Conservation (phyloP, 108 stramenopile genomes). For the Skeletonema tropicum region DNA sequence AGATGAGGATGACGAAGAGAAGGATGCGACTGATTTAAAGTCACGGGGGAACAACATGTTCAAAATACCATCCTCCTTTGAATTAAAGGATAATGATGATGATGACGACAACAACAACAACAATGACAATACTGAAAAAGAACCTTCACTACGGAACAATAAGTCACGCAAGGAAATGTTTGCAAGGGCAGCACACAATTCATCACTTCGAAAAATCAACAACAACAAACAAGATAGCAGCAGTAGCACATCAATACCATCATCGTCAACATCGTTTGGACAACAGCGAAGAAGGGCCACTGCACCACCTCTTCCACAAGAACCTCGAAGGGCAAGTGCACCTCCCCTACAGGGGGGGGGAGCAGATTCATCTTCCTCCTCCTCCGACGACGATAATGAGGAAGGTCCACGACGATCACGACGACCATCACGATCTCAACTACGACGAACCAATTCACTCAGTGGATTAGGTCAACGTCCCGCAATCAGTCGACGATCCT, state of each 20-base stretch:
- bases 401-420: no score
- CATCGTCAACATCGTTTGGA: no score
- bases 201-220: not conserved
- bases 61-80: not conserved
- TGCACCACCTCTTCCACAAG: not conserved
- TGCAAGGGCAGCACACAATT: not conserved
- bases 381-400: not conserved
- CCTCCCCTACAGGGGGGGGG: no score
- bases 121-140: not conserved
- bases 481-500: not conserved
- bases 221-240: not conserved
- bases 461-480: not conserved
- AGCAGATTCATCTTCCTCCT: not conserved
- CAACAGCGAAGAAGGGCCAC: not conserved
- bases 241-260: no score
- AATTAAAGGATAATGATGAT: not conserved
- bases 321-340: no score
- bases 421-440: not conserved
- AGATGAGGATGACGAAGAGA: not conserved
- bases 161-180: slow-evolving; percentile 3
- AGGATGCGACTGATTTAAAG: not conserved
- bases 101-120: not conserved
- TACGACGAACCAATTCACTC: not conserved
- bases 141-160: not conserved
- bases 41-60: not conserved